Base-by-base conservation (phyloP, 208 protist genomes). In the Phytomonas sp. region DNA sequence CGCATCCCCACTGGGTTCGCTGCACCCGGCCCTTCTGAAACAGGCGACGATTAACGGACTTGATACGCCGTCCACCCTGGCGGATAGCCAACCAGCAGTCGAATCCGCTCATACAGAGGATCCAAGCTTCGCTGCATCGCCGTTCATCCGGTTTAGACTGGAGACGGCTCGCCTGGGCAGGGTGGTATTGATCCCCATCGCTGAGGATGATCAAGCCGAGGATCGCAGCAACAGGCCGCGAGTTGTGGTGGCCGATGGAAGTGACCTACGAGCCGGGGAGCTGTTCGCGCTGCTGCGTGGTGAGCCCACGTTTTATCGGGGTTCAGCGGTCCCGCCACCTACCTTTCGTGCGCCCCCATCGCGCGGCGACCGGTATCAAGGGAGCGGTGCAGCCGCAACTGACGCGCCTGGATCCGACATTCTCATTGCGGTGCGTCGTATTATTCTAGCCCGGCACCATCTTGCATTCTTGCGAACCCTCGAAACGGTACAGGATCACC, bases 401-500 rank as follows among this genome's bases (percentile, higher is more conserved):
- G 23, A n/a, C n/a, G 2, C 30, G 15, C 8, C 53, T 71, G 23
- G 36, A 46, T 33, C 67, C 72, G n/a, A 63, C 72, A 28, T 51
- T 17, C 13, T 15, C 3, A 51, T 51, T 51, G 40, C 40, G 7
- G 60, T 77, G 60, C 60, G 43, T 9, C 83, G 83, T 1, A 60
- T 95, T 29, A 40, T 93, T 31, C 40, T 95, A 4, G 67, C 80
- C 17, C 71, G 78, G 37, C 79, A 82, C 68, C 73, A 80, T 17
- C 69, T 93, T 6, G 65, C 70, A 13, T 59, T 89, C 20, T 60
- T 95, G 17, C 81, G 90, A 0, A 60, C 85, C 76, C 68, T 95
- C 5, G 87, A 95, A 78, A 85, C 80, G 76, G 75, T 77, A 29
- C 87, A 93, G 46, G 87, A 95, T 62, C 75, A 68, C 26, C 66